Base-by-base conservation (phyloP, 345 rosid species). In the Eucalyptus paniculata region DNA sequence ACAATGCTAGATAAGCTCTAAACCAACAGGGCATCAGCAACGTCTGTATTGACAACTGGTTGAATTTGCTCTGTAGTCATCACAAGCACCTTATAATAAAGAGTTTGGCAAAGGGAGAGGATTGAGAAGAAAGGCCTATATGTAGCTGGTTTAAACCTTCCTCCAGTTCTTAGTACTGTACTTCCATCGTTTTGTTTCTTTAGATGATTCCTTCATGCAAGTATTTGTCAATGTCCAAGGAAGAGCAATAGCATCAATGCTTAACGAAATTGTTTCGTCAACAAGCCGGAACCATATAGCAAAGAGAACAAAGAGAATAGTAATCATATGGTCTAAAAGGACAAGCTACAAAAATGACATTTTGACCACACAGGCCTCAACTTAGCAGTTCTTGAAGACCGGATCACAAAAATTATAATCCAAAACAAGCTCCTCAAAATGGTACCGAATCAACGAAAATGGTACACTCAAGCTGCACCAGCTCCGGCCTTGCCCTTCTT, bases 401-500 rank as follows among this genome's bases (percentile, higher is more conserved):
- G 30, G 28, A 77, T 40, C 62, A 86, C 30, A 86, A 86, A 50
- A 58, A 51, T 58, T 34, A 86, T 86, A 86, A 86, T 86, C 67
- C 47, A 77, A 65, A 37, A 28, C 40, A 83, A 23, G n/a, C 47
- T 51, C 50, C 37, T 50, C 40, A n/a, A 54, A 47, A 30, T 40
- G 60, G 88, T 21, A 86, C 44, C 19, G 14, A 58, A 42, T 50
- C 65, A 34, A 72, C 2, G 19, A 13, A 28, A 86, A 86, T 21
- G 77, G 62, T 6, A 44, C 60, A 30, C 53, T 89, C 42, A 87
- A 32, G 90, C 92, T 40, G 92, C 93, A 86, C 89, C 88, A 87
- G 88, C 89, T 40, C 93, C 90, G 3, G 44, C 94, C 88, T 88
- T 93, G 88, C 94, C 94, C 91, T 93, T 93, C 92, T 93, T 93